phyloP scores from a whole-genome alignment of 108 stramenopile genomes.

The Pinguiococcus pyrenoidosus region DNA sequence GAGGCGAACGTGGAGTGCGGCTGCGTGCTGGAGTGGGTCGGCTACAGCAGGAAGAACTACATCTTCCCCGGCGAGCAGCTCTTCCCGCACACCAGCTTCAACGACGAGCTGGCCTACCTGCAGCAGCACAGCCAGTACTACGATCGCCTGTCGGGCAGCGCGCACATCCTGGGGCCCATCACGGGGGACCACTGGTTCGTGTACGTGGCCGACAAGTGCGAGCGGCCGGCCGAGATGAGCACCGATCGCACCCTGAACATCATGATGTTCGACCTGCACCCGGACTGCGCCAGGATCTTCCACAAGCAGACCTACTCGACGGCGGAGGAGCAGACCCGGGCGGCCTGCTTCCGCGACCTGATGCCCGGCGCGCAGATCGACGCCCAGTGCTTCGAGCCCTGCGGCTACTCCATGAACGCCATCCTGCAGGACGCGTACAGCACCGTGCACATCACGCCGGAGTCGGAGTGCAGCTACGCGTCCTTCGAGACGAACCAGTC shows the following conservation, averaged over 20 bases:
- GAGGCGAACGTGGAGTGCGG: slow-evolving; percentile 53
- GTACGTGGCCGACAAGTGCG: slow-evolving; percentile 94
- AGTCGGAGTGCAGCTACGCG: slow-evolving; percentile 82
- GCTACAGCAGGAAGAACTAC: slow-evolving; percentile 97
- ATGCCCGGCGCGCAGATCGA: slow-evolving; percentile 83
- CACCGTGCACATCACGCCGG: slow-evolving; percentile 99
- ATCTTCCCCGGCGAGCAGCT: slow-evolving; percentile 63
- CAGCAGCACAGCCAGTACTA: slow-evolving; percentile 66
- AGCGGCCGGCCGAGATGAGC: slow-evolving; percentile 49
- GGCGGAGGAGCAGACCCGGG: slow-evolving; percentile 32
- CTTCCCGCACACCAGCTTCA: slow-evolving; percentile 60
- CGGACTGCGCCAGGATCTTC: slow-evolving; percentile 65
- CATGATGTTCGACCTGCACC: slow-evolving; percentile 99
- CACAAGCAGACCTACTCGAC: slow-evolving; percentile 36
- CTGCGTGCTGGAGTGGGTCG: slow-evolving; percentile 93
- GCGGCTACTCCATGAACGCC: slow-evolving; percentile 93
- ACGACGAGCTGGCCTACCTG: slow-evolving; percentile 80
- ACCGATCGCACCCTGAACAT: slow-evolving; percentile 97
- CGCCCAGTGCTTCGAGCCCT: slow-evolving; percentile 81
- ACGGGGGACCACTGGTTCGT: slow-evolving; percentile 99
- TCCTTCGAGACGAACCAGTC: slow-evolving; percentile 97
- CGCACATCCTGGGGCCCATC: slow-evolving; percentile 94
- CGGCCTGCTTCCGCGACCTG: slow-evolving; percentile 69
- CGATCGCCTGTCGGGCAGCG: slow-evolving; percentile 77
- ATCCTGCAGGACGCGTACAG: slow-evolving; percentile 88